phyloP scores from a whole-genome alignment of 1,139 yeast species.

The Hansenula sp. region DNA sequence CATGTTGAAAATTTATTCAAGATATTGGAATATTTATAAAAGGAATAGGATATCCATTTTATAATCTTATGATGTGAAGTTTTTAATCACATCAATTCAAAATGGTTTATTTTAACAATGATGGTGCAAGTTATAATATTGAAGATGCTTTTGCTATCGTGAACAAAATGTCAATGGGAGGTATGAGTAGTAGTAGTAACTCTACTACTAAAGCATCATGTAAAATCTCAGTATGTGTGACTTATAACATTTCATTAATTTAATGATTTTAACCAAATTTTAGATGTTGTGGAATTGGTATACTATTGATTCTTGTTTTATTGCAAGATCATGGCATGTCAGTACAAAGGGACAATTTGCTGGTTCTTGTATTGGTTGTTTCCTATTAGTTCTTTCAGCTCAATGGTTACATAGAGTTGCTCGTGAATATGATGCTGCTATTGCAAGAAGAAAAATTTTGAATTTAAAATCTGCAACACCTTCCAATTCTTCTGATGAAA shows the following conservation, averaged over 20 bases:
- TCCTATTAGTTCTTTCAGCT: conserved; percentile 49
- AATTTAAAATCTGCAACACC: background rate
- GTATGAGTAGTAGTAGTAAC: conserved; percentile 8
- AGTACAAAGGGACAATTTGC: conserved; percentile 58
- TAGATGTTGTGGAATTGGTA: conserved; percentile 56
- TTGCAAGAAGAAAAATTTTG: conserved; percentile 17
- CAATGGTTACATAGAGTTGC: conserved; percentile 55
- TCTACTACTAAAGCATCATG: conserved; percentile 12
- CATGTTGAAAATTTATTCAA: too few relatives aligned
- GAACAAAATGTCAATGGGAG: conserved; percentile 24
- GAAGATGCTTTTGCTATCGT: conserved; percentile 11
- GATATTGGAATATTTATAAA: too few relatives aligned
- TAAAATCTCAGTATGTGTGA: conserved; percentile 22
- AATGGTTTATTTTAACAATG: conserved; percentile 8
- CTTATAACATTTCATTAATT: too few relatives aligned
- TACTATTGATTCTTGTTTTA: conserved; percentile 59
- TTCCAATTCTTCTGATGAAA: conserved; percentile 1
- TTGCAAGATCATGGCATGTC: conserved; percentile 63
- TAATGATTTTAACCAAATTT: too few relatives aligned
- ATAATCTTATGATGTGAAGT: too few relatives aligned
- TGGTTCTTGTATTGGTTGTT: conserved; percentile 65
- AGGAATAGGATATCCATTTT: too few relatives aligned
- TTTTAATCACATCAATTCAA: too few relatives aligned
- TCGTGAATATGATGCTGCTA: conserved; percentile 41
- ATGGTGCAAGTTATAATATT: conserved; percentile 12